Percentiles rank a stretch among this genome's conserved stretches.
Conservation (phyloP, 495 filamentous ascomycete genomes). For the Apiosordaria backusii region DNA sequence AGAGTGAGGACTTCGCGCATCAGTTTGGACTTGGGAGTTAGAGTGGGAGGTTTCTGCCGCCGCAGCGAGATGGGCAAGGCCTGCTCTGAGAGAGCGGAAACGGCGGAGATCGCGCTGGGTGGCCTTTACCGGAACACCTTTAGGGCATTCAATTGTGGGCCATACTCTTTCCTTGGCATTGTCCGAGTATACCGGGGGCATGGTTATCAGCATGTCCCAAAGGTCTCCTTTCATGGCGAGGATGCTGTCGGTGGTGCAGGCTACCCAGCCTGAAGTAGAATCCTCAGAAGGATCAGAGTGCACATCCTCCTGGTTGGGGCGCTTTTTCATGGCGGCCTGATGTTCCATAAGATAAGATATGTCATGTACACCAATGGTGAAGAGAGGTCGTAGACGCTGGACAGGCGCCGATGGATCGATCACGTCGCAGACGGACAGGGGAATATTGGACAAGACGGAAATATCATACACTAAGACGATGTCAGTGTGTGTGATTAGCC, state of each 20-base stretch:
- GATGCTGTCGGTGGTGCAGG: slow-evolving; percentile 92
- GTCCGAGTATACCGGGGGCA: slow-evolving; percentile 59
- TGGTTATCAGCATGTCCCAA: slow-evolving; percentile 81
- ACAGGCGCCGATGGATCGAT: slow-evolving; percentile 58
- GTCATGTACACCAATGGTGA: slow-evolving; percentile 88
- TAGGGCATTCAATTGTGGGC: slow-evolving; percentile 67
- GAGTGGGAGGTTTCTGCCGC: slow-evolving; percentile 22
- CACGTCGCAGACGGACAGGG: slow-evolving; percentile 58
- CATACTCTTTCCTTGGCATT: slow-evolving; percentile 60
- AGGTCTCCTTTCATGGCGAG: slow-evolving; percentile 77
- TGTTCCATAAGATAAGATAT: slow-evolving; percentile 70
- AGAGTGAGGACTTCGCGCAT: slow-evolving; percentile 19
- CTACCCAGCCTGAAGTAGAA: slow-evolving; percentile 71
- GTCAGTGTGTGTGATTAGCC: slow-evolving; percentile 4
- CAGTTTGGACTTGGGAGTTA: not conserved
- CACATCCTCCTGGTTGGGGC: slow-evolving; percentile 23
- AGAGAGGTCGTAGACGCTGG: slow-evolving; percentile 75
- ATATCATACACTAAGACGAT: slow-evolving; percentile 73
- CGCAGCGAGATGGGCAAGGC: slow-evolving; percentile 53
- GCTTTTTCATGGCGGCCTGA: slow-evolving; percentile 36
- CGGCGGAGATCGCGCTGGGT: slow-evolving; percentile 86
- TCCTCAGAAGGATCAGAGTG: slow-evolving; percentile 38
- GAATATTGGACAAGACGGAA: slow-evolving; percentile 80
- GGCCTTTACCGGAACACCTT: slow-evolving; percentile 66
- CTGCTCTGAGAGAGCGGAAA: slow-evolving; percentile 66